Conservation (phyloP, 306 rosid genomes). For the Cotoneaster glaucophyllus region DNA sequence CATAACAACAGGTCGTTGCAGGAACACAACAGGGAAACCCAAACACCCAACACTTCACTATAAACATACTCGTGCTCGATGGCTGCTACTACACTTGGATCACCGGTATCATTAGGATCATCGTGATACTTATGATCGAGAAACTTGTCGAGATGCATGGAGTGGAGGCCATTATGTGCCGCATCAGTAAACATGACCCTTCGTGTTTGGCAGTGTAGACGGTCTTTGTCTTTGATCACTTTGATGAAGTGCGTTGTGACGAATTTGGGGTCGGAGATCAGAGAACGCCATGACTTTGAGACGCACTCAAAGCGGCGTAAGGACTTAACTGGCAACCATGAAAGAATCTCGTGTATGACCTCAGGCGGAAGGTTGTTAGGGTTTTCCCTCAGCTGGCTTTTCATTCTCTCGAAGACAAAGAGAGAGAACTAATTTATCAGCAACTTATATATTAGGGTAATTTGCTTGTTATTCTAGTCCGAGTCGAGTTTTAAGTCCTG, state of each 20-base stretch:
- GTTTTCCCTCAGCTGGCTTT: not conserved
- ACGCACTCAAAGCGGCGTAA: not conserved
- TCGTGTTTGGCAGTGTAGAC: not conserved
- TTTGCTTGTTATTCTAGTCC: no score
- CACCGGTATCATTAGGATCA: not conserved
- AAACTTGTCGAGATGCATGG: not conserved
- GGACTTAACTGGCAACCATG: not conserved
- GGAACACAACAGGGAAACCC: not conserved
- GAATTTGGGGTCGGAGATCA: not conserved
- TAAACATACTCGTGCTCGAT: not conserved
- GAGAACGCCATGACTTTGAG: not conserved
- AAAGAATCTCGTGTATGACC: not conserved
- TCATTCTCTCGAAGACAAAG: not conserved
- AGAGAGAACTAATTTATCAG: no score
- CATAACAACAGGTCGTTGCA: not conserved
- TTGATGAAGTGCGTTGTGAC: not conserved
- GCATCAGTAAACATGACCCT: not conserved
- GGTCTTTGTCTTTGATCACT: not conserved
- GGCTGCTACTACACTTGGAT: not conserved
- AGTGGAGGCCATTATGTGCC: not conserved
- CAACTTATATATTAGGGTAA: no score
- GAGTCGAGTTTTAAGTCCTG: no score
- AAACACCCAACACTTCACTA: not conserved
- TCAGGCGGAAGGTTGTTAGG: not conserved
- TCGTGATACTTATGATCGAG: not conserved